These are phyloP conservation scores for Poterioochromonas sp. DNA, from an alignment of 352 stramenopile species.

Conservation along the genomic window DNA sequence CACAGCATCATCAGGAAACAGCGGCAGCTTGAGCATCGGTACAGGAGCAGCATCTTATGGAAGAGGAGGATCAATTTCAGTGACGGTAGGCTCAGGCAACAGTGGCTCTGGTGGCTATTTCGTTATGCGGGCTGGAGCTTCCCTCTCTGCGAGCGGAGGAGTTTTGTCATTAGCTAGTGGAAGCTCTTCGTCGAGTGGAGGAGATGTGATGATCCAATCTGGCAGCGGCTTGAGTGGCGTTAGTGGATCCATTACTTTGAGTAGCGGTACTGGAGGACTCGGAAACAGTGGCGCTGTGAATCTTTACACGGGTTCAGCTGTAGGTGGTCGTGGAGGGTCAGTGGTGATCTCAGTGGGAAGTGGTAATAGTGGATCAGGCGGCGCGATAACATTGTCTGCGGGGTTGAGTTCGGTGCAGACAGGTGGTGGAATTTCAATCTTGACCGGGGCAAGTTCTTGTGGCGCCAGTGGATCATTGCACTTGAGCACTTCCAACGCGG, in stretches of 20 bases:
- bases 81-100: not conserved
- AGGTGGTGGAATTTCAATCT: not conserved
- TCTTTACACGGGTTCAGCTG: not conserved
- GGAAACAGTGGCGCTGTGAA: not conserved
- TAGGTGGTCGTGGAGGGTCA: not conserved
- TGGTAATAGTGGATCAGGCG: not conserved
- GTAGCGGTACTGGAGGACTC: not conserved
- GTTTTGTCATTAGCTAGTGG: not conserved
- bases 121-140: not conserved
- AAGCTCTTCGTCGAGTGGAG: not conserved
- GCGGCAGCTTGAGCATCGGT: not conserved
- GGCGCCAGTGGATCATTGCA: not conserved
- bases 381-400: not conserved
- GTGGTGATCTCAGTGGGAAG: not conserved
- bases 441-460: not conserved
- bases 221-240: not conserved
- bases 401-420: not conserved
- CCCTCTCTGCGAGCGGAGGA: not conserved
- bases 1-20: not conserved
- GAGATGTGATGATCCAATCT: constrained; percentile 26
- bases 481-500: not conserved
- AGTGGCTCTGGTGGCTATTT: not conserved
- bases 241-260: not conserved
- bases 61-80: not conserved
- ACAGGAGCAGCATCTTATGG: not conserved